Evolutionary conservation across 768 basidiomycete genomes (phyloP).

Genomic region (Kwoniella mangroviensis): DNA sequence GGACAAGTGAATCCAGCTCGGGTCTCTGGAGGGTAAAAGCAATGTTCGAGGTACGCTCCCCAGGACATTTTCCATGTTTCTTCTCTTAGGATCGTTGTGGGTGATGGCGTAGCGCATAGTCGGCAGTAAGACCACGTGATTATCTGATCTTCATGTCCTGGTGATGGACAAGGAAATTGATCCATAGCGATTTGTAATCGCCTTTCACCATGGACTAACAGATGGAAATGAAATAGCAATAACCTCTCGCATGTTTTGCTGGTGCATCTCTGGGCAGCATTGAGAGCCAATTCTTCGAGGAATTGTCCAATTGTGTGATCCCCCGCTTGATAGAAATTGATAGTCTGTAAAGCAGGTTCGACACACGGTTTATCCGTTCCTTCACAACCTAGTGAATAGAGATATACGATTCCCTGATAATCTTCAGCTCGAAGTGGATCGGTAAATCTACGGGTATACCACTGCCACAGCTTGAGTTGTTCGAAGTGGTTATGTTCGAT

Average conservation of each 20-base stretch:
- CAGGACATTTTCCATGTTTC: conserved; percentile 95
- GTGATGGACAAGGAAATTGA: conserved; percentile 62
- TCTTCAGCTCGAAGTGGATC: conserved; percentile 90
- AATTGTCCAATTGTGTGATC: conserved; percentile 92
- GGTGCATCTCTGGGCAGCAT: conserved; percentile 68
- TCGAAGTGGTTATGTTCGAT: conserved; percentile 83
- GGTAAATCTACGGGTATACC: conserved; percentile 84
- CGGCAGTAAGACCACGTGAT: conserved; percentile 78
- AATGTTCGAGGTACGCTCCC: conserved; percentile 91
- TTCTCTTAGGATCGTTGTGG: conserved; percentile 86
- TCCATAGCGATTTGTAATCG: conserved; percentile 83
- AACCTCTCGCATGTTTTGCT: conserved; percentile 84
- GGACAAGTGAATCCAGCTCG: conserved; percentile 84
- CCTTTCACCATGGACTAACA: conserved; percentile 88
- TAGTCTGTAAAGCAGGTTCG: conserved; percentile 69
- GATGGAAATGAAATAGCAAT: conserved; percentile 78
- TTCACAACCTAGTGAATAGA: conserved; percentile 79
- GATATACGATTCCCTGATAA: conserved; percentile 84
- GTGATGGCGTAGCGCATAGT: conserved; percentile 81
- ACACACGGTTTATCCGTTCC: conserved; percentile 73
- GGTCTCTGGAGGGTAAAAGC: conserved; percentile 88
- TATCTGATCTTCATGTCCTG: conserved; percentile 66
- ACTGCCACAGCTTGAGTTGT: conserved; percentile 89
- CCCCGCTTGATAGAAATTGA: conserved; percentile 89
- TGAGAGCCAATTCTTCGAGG: conserved; percentile 71